These are phyloP conservation scores for Lyophyllum decastes DNA, from an alignment of 768 basidiomycete species.

Conservation along the genomic window DNA sequence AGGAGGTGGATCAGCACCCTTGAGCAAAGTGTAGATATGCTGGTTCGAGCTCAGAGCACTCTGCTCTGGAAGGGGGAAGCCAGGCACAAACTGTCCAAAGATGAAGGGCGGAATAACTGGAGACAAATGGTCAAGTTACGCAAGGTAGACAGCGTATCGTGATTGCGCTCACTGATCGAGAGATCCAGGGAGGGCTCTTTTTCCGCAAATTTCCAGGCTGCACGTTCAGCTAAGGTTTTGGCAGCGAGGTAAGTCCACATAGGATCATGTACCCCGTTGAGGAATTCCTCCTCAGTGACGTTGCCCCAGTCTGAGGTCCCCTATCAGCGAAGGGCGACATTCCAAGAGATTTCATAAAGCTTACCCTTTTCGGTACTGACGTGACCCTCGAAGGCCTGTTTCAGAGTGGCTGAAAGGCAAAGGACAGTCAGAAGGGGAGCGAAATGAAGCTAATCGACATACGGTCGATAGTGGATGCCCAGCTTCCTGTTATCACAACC, in stretches of 20 bases:
- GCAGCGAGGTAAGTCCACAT: slow-evolving; percentile 31
- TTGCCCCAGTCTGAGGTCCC: slow-evolving; percentile 35
- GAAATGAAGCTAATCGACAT: background rate
- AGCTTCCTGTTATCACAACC: slow-evolving; percentile 32
- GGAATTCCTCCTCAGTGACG: slow-evolving; percentile 28
- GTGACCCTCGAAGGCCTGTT: slow-evolving; percentile 17
- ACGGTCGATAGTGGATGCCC: slow-evolving; percentile 23
- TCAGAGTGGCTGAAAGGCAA: slow-evolving; percentile 9
- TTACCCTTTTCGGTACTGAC: slow-evolving; percentile 27
- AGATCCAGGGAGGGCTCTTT: slow-evolving; percentile 36
- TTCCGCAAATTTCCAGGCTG: slow-evolving; percentile 40
- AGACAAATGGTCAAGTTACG: background rate
- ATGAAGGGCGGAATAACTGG: slow-evolving; percentile 34
- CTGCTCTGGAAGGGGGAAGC: slow-evolving; percentile 19
- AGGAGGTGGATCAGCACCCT: slow-evolving; percentile 20
- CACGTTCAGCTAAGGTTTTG: slow-evolving; percentile 39
- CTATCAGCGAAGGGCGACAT: too few relatives aligned
- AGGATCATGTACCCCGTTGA: slow-evolving; percentile 17
- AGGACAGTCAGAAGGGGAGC: background rate
- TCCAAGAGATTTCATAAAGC: too few relatives aligned
- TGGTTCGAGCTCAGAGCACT: slow-evolving; percentile 26
- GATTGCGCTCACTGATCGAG: slow-evolving; percentile 26
- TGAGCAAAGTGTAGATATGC: slow-evolving; percentile 26
- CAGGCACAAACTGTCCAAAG: slow-evolving; percentile 30
- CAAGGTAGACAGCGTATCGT: background rate